Evolutionary conservation across 352 stramenopile genomes (phyloP), one percentile per base, ranked within the genome.

Genomic region (Pythium grandisporangium): DNA sequence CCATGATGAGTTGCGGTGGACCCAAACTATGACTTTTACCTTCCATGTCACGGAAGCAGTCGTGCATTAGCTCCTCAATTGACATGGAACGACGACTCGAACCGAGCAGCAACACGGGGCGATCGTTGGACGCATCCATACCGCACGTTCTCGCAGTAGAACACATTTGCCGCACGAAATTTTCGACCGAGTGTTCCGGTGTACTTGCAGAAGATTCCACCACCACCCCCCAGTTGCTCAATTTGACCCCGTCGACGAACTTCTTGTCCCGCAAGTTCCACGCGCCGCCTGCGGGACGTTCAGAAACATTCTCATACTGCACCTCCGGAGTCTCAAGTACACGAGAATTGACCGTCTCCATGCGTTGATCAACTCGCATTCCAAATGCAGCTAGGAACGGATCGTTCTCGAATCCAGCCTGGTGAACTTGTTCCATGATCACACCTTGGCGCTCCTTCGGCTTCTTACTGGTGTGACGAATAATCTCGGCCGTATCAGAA

Each of bases 221-320:
- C 17, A 84, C 68, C 5, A 84, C 64, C 1, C 70, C 70, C 74
- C 70, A 87, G 43, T 75, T 76, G 14, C 52, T 33, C 27, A 87
- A 32, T 10, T 41, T 61, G 1, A 63, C 66, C 10, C 66, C 61
- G 17, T 75, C 49, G 7, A 84, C 66, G 53, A 92, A 81, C 29
- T 63, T 57, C 42, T 85, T 84, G 41, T 88, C 66, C 6, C 70
- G 55, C 44, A 94, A 45, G 49, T 92, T 92, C 78, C 81, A 94
- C 25, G 67, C 48, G 2, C 81, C 81, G 25, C 62, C 60, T 13
- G 56, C 44, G 0, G 81, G 81, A 0, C 67, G 62, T 30, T 87
- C 74, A 4, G 68, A 84, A 10, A 78, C 62, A 42, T 74, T 72
- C 17, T 37, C 40, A 41, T 84, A 87, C 44, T 81, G 63, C 8